Percentiles rank a stretch among this genome's conserved stretches.
phyloP scores from a whole-genome alignment of 2,329 filamentous ascomycete genomes.

The Colletotrichum filicis region DNA sequence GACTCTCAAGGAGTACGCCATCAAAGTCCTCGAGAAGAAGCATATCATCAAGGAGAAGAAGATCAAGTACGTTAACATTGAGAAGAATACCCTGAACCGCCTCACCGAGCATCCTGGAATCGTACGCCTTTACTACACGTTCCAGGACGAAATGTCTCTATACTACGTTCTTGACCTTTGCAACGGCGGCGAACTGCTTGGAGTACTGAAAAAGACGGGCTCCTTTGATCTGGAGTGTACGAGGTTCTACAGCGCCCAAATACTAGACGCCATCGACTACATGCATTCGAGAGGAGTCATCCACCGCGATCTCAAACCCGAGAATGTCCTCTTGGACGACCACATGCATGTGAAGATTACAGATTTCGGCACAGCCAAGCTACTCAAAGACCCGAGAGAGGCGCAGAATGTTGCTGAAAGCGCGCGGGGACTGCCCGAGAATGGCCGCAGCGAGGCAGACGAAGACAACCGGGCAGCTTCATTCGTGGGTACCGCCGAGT shows the following conservation, averaged over 20 bases:
- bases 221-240: conserved; percentile 97
- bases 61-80: conserved; percentile 99
- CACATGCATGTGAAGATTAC: conserved; percentile 99
- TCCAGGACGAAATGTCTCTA: conserved; percentile 94
- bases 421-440: conserved; percentile 49
- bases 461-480: conserved; percentile 86
- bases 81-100: conserved; percentile 97
- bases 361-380: conserved; percentile 98
- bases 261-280: conserved; percentile 94
- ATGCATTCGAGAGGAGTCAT: conserved; percentile 98
- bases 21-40: conserved; percentile 97
- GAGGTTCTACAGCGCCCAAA: conserved; percentile 93
- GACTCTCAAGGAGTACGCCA: conserved; percentile 94
- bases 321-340: conserved; percentile 94
- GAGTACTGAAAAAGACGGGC: conserved; percentile 91
- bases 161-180: conserved; percentile 98
- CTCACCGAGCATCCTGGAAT: conserved; percentile 97
- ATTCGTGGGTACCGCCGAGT: conserved; percentile 97
- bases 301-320: conserved; percentile 94
- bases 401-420: conserved; percentile 55
- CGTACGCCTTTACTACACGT: conserved; percentile 97
- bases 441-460: conserved; percentile 49
- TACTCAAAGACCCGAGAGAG: conserved; percentile 72
- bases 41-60: conserved; percentile 99
- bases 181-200: conserved; percentile 89